Conservation (phyloP, 2,329 filamentous ascomycete species). For the Fusarium sterilihyphosum region DNA sequence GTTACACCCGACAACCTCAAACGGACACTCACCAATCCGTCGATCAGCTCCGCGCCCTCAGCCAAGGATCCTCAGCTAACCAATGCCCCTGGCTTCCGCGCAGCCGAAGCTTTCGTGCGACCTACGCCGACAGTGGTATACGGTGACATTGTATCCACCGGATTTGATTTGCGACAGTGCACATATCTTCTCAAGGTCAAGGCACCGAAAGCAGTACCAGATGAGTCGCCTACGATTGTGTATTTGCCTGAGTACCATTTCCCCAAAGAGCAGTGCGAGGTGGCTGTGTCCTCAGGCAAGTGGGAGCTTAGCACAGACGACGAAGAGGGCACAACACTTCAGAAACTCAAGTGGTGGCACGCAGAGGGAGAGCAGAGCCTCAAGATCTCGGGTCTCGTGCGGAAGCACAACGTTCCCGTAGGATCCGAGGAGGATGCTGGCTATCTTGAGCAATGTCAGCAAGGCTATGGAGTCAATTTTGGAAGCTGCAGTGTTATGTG, state of each 20-base stretch:
- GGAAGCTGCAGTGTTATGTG: conserved; percentile 65
- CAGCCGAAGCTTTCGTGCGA: conserved; percentile 91
- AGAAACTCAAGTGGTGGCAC: conserved; percentile 93
- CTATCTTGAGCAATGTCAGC: conserved; percentile 77
- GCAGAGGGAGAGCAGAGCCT: conserved; percentile 83
- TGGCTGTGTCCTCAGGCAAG: conserved; percentile 85
- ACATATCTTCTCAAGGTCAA: conserved; percentile 78
- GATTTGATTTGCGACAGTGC: conserved; percentile 84
- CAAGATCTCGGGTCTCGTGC: conserved; percentile 77
- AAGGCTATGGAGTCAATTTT: conserved; percentile 56
- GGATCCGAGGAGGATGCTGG: conserved; percentile 77
- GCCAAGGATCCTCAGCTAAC: conserved; percentile 66
- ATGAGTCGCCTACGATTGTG: conserved; percentile 79
- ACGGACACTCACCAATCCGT: conserved; percentile 73
- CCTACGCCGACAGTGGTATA: conserved; percentile 81
- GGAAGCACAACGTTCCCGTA: conserved; percentile 66
- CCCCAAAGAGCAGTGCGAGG: conserved; percentile 74
- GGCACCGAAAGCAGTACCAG: conserved; percentile 65
- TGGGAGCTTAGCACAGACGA: conserved; percentile 86
- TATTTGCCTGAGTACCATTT: conserved; percentile 95
- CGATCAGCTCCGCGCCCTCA: conserved; percentile 68
- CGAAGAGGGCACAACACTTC: conserved; percentile 73
- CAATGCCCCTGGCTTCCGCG: conserved; percentile 79
- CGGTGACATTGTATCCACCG: conserved; percentile 75
- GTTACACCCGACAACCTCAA: conserved; percentile 82